Evolutionary conservation across 441 rosid genomes (phyloP).

Genomic region (Gossypium schwendimanii): DNA sequence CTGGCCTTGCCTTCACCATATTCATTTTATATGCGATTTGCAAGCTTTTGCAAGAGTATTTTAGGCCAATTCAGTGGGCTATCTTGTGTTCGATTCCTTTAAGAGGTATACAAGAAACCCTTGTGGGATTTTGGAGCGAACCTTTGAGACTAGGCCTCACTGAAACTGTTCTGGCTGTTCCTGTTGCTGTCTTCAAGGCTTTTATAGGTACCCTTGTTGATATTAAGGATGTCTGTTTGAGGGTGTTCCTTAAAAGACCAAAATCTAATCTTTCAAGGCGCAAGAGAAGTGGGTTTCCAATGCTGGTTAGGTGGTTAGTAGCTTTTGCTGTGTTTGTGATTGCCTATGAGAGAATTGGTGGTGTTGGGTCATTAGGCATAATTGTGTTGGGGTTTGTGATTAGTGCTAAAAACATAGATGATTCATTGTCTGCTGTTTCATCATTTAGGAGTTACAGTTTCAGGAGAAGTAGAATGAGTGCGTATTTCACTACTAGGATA

Average conservation of each 20-base stretch:
- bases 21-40: slow-evolving; percentile 63
- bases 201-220: slow-evolving; percentile 71
- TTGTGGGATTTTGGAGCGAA: slow-evolving; percentile 78
- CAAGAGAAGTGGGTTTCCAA: slow-evolving; percentile 57
- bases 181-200: slow-evolving; percentile 56
- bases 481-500: slow-evolving; percentile 71
- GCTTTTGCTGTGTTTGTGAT: slow-evolving; percentile 73
- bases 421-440: slow-evolving; percentile 62
- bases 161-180: slow-evolving; percentile 83
- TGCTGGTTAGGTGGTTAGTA: slow-evolving; percentile 61
- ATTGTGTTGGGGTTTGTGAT: slow-evolving; percentile 61
- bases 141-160: slow-evolving; percentile 75
- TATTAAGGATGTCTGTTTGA: slow-evolving; percentile 48
- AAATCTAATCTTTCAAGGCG: slow-evolving; percentile 31
- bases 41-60: slow-evolving; percentile 74
- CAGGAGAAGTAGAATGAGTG: slow-evolving; percentile 42
- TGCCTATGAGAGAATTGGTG: slow-evolving; percentile 69
- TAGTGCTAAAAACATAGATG: slow-evolving; percentile 52
- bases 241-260: slow-evolving; percentile 48
- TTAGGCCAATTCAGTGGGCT: slow-evolving; percentile 94
- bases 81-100: slow-evolving; percentile 83
- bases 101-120: slow-evolving; percentile 78
- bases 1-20: slow-evolving; percentile 68
- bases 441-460: slow-evolving; percentile 59
- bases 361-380: slow-evolving; percentile 55